These are phyloP conservation scores for Boletus patriciae DNA, from an alignment of 768 basidiomycete genomes.

Conservation along the genomic window DNA sequence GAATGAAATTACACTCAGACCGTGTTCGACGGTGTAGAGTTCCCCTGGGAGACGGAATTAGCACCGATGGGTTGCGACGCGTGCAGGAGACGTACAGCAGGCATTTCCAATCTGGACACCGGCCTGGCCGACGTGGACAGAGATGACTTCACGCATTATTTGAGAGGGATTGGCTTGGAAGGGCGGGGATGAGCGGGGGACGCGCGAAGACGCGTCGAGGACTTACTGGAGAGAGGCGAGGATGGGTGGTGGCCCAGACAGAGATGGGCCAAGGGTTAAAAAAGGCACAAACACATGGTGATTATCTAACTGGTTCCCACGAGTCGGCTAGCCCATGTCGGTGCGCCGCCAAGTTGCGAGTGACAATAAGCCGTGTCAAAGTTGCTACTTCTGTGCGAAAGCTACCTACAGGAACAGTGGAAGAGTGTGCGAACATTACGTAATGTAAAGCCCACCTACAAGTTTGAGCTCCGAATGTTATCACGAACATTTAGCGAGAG, in stretches of 20 bases:
- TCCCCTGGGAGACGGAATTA: slow-evolving; percentile 66
- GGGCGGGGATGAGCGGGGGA: slow-evolving; percentile 5
- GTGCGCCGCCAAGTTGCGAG: neutral
- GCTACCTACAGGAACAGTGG: no score
- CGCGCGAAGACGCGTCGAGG: slow-evolving; percentile 32
- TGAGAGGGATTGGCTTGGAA: slow-evolving; percentile 13
- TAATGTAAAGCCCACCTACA: no score
- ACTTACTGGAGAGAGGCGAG: slow-evolving; percentile 33
- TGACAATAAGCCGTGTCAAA: no score
- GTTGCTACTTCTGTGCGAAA: no score
- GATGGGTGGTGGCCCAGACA: slow-evolving; percentile 29
- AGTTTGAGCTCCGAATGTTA: no score
- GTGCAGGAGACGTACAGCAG: slow-evolving; percentile 73
- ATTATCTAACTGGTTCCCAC: slow-evolving; percentile 36
- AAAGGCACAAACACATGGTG: slow-evolving; percentile 38
- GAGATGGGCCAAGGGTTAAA: slow-evolving; percentile 40
- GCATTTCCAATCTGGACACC: slow-evolving; percentile 98
- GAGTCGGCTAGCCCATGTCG: slow-evolving; percentile 14
- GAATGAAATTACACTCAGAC: slow-evolving; percentile 69
- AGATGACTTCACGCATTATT: slow-evolving; percentile 95
- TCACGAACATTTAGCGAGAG: no score
- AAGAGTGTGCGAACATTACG: no score
- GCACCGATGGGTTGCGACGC: slow-evolving; percentile 15
- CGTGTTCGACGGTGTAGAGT: slow-evolving; percentile 98
- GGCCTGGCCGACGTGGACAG: slow-evolving; percentile 97